Percentiles rank a stretch among this genome's conserved stretches.
phyloP scores from a whole-genome alignment of 2,329 filamentous ascomycete species.

The Claviceps humidiphila region DNA sequence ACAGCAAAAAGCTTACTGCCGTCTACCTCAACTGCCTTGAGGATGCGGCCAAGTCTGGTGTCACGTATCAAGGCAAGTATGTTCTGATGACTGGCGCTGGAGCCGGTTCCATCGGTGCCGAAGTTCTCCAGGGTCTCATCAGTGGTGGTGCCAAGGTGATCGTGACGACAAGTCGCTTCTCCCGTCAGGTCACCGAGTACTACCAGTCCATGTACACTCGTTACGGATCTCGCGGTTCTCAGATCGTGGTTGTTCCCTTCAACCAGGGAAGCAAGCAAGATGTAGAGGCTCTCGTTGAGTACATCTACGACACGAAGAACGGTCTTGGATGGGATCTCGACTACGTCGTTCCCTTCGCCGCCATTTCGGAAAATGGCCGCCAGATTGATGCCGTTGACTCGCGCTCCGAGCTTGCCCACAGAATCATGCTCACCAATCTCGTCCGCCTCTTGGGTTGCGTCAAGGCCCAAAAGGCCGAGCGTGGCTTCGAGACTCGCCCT shows the following conservation, averaged over 20 bases:
- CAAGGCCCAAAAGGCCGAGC: slow-evolving; percentile 78
- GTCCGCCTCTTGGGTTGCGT: slow-evolving; percentile 80
- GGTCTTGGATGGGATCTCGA: slow-evolving; percentile 98
- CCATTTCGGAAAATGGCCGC: slow-evolving; percentile 93
- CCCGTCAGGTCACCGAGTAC: slow-evolving; percentile 94
- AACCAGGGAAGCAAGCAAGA: slow-evolving; percentile 99
- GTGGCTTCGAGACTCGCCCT: slow-evolving; percentile 86
- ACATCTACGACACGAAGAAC: slow-evolving; percentile 93
- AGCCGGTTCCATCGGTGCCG: slow-evolving; percentile 92
- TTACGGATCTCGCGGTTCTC: slow-evolving; percentile 83
- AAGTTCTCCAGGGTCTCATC: slow-evolving; percentile 89
- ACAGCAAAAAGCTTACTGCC: slow-evolving; percentile 96
- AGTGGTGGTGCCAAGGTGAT: slow-evolving; percentile 94
- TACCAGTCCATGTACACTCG: slow-evolving; percentile 98
- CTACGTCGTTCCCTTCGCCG: slow-evolving; percentile 89
- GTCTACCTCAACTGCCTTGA: slow-evolving; percentile 87
- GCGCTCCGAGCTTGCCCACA: slow-evolving; percentile 92
- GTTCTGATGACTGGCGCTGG: slow-evolving; percentile 97
- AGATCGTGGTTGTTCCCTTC: slow-evolving; percentile 96
- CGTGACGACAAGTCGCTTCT: slow-evolving; percentile 94
- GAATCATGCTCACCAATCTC: slow-evolving; percentile 97
- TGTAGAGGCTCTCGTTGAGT: slow-evolving; percentile 82
- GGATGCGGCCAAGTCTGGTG: slow-evolving; percentile 71
- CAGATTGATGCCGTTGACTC: slow-evolving; percentile 96
- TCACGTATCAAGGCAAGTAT: slow-evolving; percentile 90